These are phyloP conservation scores for Aegle marmelos DNA, from an alignment of 345 rosid genomes.

Conservation along the genomic window DNA sequence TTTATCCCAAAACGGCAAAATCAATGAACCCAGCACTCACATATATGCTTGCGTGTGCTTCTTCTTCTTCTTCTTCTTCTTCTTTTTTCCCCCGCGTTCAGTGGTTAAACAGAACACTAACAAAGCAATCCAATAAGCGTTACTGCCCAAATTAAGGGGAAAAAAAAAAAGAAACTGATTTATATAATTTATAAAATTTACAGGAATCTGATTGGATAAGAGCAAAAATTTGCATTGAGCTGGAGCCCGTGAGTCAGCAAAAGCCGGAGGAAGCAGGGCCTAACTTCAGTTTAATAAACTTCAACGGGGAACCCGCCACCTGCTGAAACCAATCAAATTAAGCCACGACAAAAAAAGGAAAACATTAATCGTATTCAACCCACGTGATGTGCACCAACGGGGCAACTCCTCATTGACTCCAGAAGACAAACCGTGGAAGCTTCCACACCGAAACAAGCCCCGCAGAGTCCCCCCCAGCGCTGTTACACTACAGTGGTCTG, in stretches of 20 bases:
- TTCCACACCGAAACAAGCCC: background rate
- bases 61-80: too few species aligned
- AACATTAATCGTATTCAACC: background rate
- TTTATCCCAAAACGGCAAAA: background rate
- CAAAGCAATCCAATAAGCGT: too few species aligned
- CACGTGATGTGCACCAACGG: background rate
- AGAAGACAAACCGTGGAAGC: background rate
- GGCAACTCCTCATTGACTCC: background rate
- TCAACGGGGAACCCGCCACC: background rate
- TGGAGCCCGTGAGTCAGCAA: too few species aligned
- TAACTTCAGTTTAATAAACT: background rate
- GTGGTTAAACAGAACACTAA: background rate
- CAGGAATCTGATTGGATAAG: background rate
- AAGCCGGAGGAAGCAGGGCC: too few species aligned
- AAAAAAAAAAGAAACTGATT: too few species aligned
- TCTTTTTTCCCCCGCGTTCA: background rate
- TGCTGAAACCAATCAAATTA: background rate
- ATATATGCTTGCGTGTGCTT: background rate
- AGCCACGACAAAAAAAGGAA: constrained; percentile 4
- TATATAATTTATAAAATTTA: too few species aligned
- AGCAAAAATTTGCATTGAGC: background rate
- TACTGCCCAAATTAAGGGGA: too few species aligned
- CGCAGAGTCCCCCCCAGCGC: too few species aligned
- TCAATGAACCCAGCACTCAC: too few species aligned
- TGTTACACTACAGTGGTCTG: background rate